Percentiles rank a stretch among this genome's conserved stretches.
Evolutionary conservation across 208 protist species (phyloP).

Genomic region (Leishmania gerbilli): DNA sequence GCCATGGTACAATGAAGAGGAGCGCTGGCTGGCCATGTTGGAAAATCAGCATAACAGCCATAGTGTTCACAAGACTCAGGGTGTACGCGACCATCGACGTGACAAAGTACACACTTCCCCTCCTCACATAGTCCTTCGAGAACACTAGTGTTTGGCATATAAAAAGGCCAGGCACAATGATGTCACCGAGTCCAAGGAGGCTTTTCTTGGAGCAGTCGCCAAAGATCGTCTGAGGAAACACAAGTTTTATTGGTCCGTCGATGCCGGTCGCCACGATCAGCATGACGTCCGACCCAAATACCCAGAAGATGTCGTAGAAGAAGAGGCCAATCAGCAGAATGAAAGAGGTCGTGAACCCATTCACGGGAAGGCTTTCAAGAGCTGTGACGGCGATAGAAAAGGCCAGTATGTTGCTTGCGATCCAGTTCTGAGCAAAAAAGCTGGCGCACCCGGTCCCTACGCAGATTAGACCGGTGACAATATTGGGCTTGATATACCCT

Average conservation of each 20-base stretch:
- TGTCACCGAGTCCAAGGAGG: slow-evolving; percentile 96
- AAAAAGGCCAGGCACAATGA: slow-evolving; percentile 96
- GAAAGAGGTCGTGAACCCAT: slow-evolving; percentile 66
- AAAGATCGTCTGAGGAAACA: slow-evolving; percentile 92
- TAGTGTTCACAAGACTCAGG: slow-evolving; percentile 91
- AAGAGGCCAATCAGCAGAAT: slow-evolving; percentile 93
- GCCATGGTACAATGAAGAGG: slow-evolving; percentile 92
- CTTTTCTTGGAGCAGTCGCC: slow-evolving; percentile 74
- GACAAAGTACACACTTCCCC: slow-evolving; percentile 88
- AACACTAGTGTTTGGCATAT: slow-evolving; percentile 95
- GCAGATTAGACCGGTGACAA: slow-evolving; percentile 74
- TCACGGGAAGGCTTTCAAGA: slow-evolving; percentile 58
- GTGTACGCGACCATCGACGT: slow-evolving; percentile 86
- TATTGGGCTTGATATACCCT: slow-evolving; percentile 49
- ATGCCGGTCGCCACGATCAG: slow-evolving; percentile 94
- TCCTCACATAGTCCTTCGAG: slow-evolving; percentile 63
- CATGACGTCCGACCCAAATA: slow-evolving; percentile 98
- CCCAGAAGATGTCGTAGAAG: slow-evolving; percentile 98
- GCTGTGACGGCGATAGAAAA: slow-evolving; percentile 85
- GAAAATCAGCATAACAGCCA: slow-evolving; percentile 96
- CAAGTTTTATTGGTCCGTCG: slow-evolving; percentile 95
- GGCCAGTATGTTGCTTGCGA: slow-evolving; percentile 95
- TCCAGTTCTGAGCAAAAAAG: slow-evolving; percentile 89
- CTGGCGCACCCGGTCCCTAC: slow-evolving; percentile 59
- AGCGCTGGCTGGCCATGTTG: slow-evolving; percentile 93